Base-by-base conservation (phyloP, 768 basidiomycete genomes). In the Mycena amicta region DNA sequence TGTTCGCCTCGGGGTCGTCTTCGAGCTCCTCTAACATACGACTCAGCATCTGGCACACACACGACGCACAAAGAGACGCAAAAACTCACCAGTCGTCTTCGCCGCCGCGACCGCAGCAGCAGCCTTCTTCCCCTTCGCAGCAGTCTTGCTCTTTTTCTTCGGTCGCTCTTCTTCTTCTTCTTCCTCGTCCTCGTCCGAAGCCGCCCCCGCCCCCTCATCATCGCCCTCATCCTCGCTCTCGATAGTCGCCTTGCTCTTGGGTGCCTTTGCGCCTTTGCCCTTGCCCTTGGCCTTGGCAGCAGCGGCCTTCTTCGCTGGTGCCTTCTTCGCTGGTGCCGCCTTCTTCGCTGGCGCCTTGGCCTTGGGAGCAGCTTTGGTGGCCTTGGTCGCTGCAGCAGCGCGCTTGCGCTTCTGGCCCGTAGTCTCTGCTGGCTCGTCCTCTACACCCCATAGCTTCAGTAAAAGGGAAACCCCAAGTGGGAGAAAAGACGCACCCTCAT, bases 51-150 rank as follows among this genome's bases (percentile, higher is more conserved):
- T 37, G 33, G 33, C 33, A 37, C 8, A 37, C 33, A 37, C 18
- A 37, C 11, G 5, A 1, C 53, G 31, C 18, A 15, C 16, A 27
- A 43, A 50, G 33, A 56, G 59, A 41, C 50, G 43, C 53, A 50
- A 58, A 60, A 61, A 66, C 85, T 71, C 64, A 87, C 88, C 75
- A 67, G 88, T 87, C 20, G 67, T 74, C 47, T 88, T 86, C 30
- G 79, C 81, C 33, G 83, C 83, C 3, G 80, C 83, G 39, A 87
- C 87, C 43, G 33, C 33, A 37, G 33, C 33, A 37, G 33, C 33
- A n/a, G n/a, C n/a, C n/a, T n/a, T n/a, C n/a, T n/a, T 8, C 0
- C 74, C 73, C 70, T 84, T 89, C 76, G 92, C 92, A 1, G 83
- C 75, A 28, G 86, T 82, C 3, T 83, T 83, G 0, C 78, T 65